Conservation (phyloP, 441 rosid species). For the California macrophylla region DNA sequence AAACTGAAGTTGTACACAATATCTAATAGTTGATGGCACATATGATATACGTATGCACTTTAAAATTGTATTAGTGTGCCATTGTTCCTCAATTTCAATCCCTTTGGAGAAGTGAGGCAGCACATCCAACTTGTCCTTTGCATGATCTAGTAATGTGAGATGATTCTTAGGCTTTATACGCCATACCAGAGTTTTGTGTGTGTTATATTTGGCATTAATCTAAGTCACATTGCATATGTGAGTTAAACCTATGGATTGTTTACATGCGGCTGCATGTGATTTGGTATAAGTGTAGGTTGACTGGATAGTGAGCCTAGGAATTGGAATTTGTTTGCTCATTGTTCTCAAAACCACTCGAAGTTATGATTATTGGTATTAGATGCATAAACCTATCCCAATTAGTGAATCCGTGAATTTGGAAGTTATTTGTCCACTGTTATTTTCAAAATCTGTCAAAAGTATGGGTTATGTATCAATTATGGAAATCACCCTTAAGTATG, state of each 20-base stretch:
- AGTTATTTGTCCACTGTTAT: background rate
- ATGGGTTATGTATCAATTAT: background rate
- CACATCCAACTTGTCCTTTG: too few species aligned
- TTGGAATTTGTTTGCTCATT: background rate
- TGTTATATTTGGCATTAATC: background rate
- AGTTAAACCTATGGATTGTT: background rate
- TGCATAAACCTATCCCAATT: background rate
- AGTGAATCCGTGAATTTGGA: background rate
- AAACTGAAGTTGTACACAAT: background rate
- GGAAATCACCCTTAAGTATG: background rate
- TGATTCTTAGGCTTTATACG: too few species aligned
- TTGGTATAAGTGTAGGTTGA: background rate
- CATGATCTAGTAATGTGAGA: too few species aligned
- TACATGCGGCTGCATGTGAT: background rate
- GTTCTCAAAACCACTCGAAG: too few species aligned
- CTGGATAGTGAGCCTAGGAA: background rate
- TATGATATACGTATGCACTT: background rate
- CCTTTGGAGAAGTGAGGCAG: too few species aligned
- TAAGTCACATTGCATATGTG: too few species aligned
- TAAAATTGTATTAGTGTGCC: background rate
- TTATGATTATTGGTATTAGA: background rate
- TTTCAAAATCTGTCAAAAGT: background rate
- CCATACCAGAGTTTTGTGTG: background rate
- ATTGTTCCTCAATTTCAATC: background rate
- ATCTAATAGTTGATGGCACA: background rate